These are phyloP conservation scores for Penicillium manginii DNA, from an alignment of 495 filamentous ascomycete species.

Conservation along the genomic window DNA sequence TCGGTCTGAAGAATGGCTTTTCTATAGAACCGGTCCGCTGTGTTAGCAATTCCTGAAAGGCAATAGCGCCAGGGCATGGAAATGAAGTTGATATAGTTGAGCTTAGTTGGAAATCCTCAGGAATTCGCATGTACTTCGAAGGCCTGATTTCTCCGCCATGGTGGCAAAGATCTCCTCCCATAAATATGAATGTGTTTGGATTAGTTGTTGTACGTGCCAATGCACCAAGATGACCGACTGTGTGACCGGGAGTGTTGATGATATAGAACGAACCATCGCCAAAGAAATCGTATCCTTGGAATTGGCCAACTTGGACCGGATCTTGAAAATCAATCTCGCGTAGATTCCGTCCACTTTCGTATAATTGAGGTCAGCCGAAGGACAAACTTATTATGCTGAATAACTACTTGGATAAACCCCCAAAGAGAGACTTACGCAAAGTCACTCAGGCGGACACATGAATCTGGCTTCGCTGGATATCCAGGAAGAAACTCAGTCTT, in stretches of 20 bases:
- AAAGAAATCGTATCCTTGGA: conserved; percentile 55
- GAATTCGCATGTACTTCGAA: conserved; percentile 20
- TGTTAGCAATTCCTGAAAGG: background rate
- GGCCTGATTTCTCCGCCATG: conserved; percentile 58
- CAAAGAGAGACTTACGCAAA: background rate
- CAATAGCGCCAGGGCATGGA: background rate
- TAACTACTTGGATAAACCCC: background rate
- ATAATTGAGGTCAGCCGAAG: background rate
- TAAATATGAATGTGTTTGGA: conserved; percentile 39
- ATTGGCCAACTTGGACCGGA: conserved; percentile 29
- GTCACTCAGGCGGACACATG: background rate
- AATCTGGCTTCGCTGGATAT: conserved; percentile 49
- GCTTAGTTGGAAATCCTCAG: background rate
- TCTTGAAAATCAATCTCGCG: conserved; percentile 46
- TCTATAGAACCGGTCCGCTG: background rate
- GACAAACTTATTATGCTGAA: conserved; percentile 21
- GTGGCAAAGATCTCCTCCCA: conserved; percentile 60
- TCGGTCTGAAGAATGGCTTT: conserved; percentile 14
- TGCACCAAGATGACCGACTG: conserved; percentile 43
- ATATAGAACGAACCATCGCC: conserved; percentile 52
- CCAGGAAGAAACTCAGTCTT: conserved; percentile 50
- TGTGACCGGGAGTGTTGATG: conserved; percentile 45
- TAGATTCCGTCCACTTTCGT: conserved; percentile 24
- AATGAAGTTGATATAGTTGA: background rate
- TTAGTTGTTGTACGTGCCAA: conserved; percentile 39